Base-by-base conservation (phyloP, 129 eudicot genomes). In the Heracleum sosnowskyi region DNA sequence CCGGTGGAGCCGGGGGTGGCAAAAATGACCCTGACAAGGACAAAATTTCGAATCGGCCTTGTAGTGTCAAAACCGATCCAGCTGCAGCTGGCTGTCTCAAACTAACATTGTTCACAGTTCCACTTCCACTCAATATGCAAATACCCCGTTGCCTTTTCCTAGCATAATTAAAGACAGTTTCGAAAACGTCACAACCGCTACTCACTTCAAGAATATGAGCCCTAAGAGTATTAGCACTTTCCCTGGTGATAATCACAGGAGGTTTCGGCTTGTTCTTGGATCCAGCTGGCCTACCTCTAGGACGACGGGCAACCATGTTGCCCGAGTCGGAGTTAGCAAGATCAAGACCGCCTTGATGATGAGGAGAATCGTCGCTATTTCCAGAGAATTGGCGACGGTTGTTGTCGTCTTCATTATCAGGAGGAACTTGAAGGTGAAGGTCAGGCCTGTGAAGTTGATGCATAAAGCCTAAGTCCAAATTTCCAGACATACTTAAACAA, bases 1-100 rank as follows among this genome's bases (percentile, higher is more conserved):
- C 97, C 3, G 97, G 94, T 1, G 97, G 97, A 2, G 97, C 97
- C 17, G 97, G 97, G 12, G 97, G 97, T 1, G 97, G 97, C 69
- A 91, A 78, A 70, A 91, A 91, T 5, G 97, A 91, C 0, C 97
- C 97, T 0, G 94, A 91, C 36, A 91, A 31, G 4, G 97, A 91
- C 11, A 91, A 84, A 53, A 91, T 91, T 79, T 91, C 97, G 71
- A 91, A 91, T 76, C 97, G 74, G 34, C 97, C 97, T n/a, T 87
- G 97, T 7, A 91, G 86, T 6, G 94, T 84, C 29, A 85, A 86
- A 4, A 87, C 92, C 73, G 91, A 84, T 63, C 97, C 97, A 26
- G 88, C 93, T 0, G 90, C 87, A 0, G 91, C 89, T 1, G 97
- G 92, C 64, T 91, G 97, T 72, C 97, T 80, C 13, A 91, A 85